These are phyloP conservation scores for Petasospora fabianii DNA, from an alignment of 1,139 yeast genomes.

Conservation along the genomic window DNA sequence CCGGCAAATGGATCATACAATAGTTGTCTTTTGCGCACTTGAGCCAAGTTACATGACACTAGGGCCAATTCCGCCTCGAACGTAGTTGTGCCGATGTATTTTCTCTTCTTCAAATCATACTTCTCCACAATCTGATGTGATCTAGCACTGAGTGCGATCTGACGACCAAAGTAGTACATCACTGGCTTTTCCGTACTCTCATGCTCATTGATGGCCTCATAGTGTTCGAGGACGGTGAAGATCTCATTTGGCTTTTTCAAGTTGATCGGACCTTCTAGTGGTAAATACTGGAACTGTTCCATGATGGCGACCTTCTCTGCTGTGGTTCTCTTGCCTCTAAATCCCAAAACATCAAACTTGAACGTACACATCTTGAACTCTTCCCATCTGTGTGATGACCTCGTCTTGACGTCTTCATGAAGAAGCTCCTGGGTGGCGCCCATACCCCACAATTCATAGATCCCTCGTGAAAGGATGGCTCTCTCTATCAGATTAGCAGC, in stretches of 20 bases:
- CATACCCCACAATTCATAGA: conserved; percentile 83
- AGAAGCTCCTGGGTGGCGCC: conserved; percentile 55
- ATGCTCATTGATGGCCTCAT: conserved; percentile 42
- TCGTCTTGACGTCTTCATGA: conserved; percentile 49
- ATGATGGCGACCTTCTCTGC: conserved; percentile 58
- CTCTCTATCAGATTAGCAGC: conserved; percentile 64
- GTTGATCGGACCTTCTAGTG: conserved; percentile 70
- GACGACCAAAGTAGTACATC: conserved; percentile 71
- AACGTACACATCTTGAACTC: conserved; percentile 48
- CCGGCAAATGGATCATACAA: conserved; percentile 96
- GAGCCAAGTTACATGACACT: conserved; percentile 83
- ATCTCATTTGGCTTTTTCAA: conserved; percentile 75
- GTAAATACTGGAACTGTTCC: conserved; percentile 68
- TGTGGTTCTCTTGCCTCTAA: conserved; percentile 60
- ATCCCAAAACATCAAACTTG: conserved; percentile 79
- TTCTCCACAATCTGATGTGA: conserved; percentile 59
- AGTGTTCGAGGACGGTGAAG: conserved; percentile 75
- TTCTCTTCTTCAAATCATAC: conserved; percentile 78
- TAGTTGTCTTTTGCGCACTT: conserved; percentile 58
- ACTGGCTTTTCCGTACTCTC: conserved; percentile 53
- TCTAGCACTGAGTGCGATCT: conserved; percentile 63
- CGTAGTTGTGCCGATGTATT: conserved; percentile 92
- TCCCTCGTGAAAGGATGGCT: conserved; percentile 67
- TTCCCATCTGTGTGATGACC: conserved; percentile 23
- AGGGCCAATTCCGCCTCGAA: conserved; percentile 87